Percentiles rank a stretch among this genome's conserved stretches.
These are phyloP conservation scores for Leptographium wingfieldii DNA, from an alignment of 2,329 filamentous ascomycete species.

Conservation along the genomic window DNA sequence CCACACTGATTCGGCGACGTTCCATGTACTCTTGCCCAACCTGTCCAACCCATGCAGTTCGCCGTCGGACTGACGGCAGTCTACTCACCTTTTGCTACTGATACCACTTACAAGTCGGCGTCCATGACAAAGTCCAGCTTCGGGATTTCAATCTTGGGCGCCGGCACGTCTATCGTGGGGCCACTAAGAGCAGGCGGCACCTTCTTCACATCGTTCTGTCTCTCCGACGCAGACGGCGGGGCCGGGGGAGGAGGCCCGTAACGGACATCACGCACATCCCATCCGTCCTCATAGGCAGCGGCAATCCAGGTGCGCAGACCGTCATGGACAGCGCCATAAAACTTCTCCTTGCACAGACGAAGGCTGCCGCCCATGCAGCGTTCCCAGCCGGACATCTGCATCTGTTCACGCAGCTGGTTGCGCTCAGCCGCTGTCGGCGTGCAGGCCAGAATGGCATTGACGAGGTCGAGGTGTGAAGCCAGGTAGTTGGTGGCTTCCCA, in stretches of 20 bases:
- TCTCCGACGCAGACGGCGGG: not conserved
- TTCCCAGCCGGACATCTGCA: slow-evolving; percentile 80
- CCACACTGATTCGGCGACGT: too few species aligned
- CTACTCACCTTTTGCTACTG: not conserved
- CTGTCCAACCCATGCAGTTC: too few species aligned
- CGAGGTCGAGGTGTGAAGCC: slow-evolving; percentile 78
- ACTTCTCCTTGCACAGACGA: slow-evolving; percentile 92
- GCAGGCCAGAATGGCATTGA: slow-evolving; percentile 82
- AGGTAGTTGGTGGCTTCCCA: slow-evolving; percentile 98
- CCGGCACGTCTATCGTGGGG: slow-evolving; percentile 29
- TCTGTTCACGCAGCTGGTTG: slow-evolving; percentile 63
- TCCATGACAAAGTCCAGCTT: slow-evolving; percentile 42
- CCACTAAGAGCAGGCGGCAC: slow-evolving; percentile 11
- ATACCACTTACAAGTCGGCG: not conserved
- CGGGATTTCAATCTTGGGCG: slow-evolving; percentile 50
- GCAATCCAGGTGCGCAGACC: slow-evolving; percentile 81
- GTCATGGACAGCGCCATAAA: slow-evolving; percentile 86
- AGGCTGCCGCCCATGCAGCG: slow-evolving; percentile 75
- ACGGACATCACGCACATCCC: slow-evolving; percentile 71
- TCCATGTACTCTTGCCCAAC: too few species aligned
- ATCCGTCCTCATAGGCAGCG: slow-evolving; percentile 75
- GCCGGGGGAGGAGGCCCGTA: slow-evolving; percentile 45
- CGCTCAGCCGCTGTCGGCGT: slow-evolving; percentile 57
- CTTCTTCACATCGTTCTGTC: slow-evolving; percentile 4
- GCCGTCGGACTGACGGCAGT: too few species aligned